These are phyloP conservation scores for Eutrema heterophyllum DNA, from an alignment of 345 rosid species.

Conservation along the genomic window DNA sequence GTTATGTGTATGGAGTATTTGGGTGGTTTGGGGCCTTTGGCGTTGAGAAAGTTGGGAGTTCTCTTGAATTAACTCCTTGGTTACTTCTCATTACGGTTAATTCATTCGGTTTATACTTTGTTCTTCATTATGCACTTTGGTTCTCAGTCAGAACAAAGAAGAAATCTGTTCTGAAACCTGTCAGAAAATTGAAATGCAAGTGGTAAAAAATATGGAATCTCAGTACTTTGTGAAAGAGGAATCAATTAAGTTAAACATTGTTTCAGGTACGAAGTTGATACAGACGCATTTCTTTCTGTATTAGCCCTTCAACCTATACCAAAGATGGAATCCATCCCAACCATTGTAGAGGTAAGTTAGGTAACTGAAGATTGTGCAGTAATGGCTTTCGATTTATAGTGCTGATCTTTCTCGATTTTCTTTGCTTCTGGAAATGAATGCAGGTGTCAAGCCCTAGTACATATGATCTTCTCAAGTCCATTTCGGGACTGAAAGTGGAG, in stretches of 20 bases:
- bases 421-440: constrained; percentile 20
- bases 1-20: background rate
- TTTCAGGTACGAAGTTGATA: constrained; percentile 87
- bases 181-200: background rate
- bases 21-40: background rate
- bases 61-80: background rate
- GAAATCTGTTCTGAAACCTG: background rate
- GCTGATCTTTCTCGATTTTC: background rate
- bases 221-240: constrained; percentile 1
- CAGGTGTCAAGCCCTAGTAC: constrained; percentile 82
- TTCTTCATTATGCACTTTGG: constrained; percentile 1
- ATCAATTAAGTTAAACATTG: constrained; percentile 30
- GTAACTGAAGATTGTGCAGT: background rate
- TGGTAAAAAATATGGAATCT: background rate
- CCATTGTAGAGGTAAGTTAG: constrained; percentile 84
- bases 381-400: background rate
- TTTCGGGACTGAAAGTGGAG: constrained; percentile 80
- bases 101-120: background rate
- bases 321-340: constrained; percentile 67
- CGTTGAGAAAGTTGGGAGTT: background rate
- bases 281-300: constrained; percentile 88
- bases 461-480: constrained; percentile 80
- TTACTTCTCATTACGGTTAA: background rate
- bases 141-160: background rate
- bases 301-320: constrained; percentile 88